phyloP scores from a whole-genome alignment of 345 rosid species.

The Corymbia maculata region DNA sequence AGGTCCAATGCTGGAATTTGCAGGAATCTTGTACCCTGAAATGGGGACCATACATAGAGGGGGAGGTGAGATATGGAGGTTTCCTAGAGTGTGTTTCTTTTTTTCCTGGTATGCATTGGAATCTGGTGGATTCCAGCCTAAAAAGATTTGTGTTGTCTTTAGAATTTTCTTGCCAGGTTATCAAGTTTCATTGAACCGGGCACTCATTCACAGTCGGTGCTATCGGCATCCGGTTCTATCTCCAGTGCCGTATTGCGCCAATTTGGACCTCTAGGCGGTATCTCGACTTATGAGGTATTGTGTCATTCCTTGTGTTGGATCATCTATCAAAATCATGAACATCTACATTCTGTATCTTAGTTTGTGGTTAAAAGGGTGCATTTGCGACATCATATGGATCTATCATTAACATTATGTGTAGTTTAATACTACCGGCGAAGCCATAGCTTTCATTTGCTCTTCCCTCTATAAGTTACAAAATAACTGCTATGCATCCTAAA shows the following conservation, averaged over 20 bases:
- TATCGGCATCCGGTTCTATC: slow-evolving; percentile 22
- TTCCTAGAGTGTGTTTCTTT: neutral
- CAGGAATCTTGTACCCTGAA: slow-evolving; percentile 19
- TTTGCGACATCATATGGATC: neutral
- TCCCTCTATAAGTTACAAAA: neutral
- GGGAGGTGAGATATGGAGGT: slow-evolving; percentile 20
- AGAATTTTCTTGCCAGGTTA: slow-evolving; percentile 17
- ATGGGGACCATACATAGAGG: slow-evolving; percentile 5
- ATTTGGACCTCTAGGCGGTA: neutral
- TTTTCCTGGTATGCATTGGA: neutral
- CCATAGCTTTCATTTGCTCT: neutral
- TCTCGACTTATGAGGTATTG: slow-evolving; percentile 15
- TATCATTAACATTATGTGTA: neutral
- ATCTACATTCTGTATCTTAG: neutral
- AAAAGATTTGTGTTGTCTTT: neutral
- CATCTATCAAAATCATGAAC: neutral
- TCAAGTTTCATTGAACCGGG: neutral
- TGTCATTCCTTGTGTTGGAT: neutral
- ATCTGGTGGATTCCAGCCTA: neutral
- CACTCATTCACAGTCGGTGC: slow-evolving; percentile 5
- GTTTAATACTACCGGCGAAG: neutral
- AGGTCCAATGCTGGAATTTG: slow-evolving; percentile 5
- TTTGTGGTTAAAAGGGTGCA: neutral
- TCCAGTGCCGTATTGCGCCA: slow-evolving; percentile 6
- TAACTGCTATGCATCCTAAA: neutral